Base-by-base conservation (phyloP, 2,329 filamentous ascomycete species). In the Botryotinia calthae region DNA sequence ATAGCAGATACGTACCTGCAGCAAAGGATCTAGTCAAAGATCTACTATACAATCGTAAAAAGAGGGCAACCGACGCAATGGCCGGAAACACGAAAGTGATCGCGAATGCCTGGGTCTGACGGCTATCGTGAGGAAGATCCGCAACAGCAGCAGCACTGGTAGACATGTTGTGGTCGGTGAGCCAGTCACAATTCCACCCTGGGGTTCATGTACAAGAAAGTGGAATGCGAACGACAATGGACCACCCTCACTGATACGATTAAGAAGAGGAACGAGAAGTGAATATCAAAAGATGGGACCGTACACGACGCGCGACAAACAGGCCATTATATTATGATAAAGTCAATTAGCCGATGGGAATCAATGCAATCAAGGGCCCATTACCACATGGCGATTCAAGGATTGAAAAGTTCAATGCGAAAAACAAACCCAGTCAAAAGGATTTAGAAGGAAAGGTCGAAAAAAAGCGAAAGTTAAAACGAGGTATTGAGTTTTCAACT, bases 1-100 rank as follows among this genome's bases (percentile, higher is more conserved):
- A 61, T 84, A 81, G n/a, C 34, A 40, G 25, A 37, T 5, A 59
- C 51, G 9, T 56, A 71, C 66, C 66, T 69, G 54, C 48, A 34
- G 20, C 66, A 44, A 69, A 69, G 12, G 66, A 69, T 46, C 66
- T 61, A 34, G 51, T 69, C 51, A 69, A 46, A 28, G 66, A 59
- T 58, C 66, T 42, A 59, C 66, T 69, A 14, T 51, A 61, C n/a
- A 69, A 59, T 7, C 66, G 51, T 28, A 69, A 44, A 62, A 22
- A 44, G 25, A 34, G 42, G 59, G 71, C 69, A 22, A 48, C 20
- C 8, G 71, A 67, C 28, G 58, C 69, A 31, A 70, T 59, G 28
- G 46, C 18, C 62, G 72, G 64, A 56, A 67, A 67, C 4, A 40
- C 25, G 20, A 67, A 67, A 40, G 25, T 67, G 25, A 67, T 9